Percentiles rank a stretch among this genome's conserved stretches.
Evolutionary conservation across 495 filamentous ascomycete genomes (phyloP).

Genomic region (Lasiosphaeris hirsuta): DNA sequence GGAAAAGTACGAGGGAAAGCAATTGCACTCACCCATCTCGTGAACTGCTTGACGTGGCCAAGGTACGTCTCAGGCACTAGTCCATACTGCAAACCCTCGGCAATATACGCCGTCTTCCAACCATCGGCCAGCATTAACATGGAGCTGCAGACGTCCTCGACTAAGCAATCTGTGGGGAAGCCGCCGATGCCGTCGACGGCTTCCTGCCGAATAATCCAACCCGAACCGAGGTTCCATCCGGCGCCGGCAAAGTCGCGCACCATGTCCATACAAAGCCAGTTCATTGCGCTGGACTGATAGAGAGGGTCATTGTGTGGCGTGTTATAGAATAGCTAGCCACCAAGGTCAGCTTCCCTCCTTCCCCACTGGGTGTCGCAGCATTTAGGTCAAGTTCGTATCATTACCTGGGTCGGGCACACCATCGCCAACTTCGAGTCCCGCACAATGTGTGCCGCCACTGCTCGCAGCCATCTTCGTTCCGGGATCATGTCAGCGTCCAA

Average conservation of each 20-base stretch:
- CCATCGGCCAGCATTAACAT: conserved; percentile 47
- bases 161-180: conserved; percentile 47
- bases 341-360: neutral
- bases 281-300: conserved; percentile 26
- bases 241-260: conserved; percentile 49
- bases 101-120: conserved; percentile 50
- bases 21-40: conserved; percentile 37
- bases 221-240: conserved; percentile 54
- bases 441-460: conserved; percentile 47
- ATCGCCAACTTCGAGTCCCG: conserved; percentile 46
- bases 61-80: conserved; percentile 47
- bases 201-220: conserved; percentile 46
- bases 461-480: conserved; percentile 50
- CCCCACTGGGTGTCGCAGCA: too few species aligned
- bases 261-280: conserved; percentile 34
- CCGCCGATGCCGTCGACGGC: conserved; percentile 51
- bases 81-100: conserved; percentile 52
- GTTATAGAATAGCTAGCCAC: conserved; percentile 51
- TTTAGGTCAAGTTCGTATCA: too few species aligned
- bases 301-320: conserved; percentile 49
- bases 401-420: conserved; percentile 49
- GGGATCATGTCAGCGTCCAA: conserved; percentile 60
- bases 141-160: conserved; percentile 52
- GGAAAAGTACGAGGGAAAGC: too few species aligned
- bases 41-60: conserved; percentile 51